These are phyloP conservation scores for Vararia minispora DNA, from an alignment of 768 basidiomycete genomes.

Conservation along the genomic window DNA sequence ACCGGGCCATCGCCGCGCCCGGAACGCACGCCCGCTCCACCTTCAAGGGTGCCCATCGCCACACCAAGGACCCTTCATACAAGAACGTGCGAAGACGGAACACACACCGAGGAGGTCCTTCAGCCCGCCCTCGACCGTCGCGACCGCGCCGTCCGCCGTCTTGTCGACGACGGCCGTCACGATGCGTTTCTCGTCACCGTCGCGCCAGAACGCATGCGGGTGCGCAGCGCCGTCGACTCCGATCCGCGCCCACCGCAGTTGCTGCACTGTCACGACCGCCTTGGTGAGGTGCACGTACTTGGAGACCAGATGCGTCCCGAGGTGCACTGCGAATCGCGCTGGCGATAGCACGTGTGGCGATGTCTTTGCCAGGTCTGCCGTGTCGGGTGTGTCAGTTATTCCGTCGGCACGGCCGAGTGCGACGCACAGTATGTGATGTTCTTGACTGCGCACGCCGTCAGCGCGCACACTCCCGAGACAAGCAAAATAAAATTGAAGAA, in stretches of 20 bases:
- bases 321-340: slow-evolving; percentile 79
- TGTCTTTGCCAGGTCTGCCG: slow-evolving; percentile 69
- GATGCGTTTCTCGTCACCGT: slow-evolving; percentile 82
- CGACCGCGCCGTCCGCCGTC: slow-evolving; percentile 4
- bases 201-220: slow-evolving; percentile 72
- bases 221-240: slow-evolving; percentile 44
- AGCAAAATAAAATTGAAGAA: slow-evolving; percentile 7
- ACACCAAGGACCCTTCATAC: background rate
- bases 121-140: slow-evolving; percentile 36
- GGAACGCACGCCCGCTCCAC: no score
- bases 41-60: no score
- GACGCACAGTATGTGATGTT: slow-evolving; percentile 27
- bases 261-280: slow-evolving; percentile 60
- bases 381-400: background rate
- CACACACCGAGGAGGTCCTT: slow-evolving; percentile 68
- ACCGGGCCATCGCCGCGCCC: no score
- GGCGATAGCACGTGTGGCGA: slow-evolving; percentile 80
- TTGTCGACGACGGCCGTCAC: slow-evolving; percentile 41
- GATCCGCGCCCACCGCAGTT: slow-evolving; percentile 80
- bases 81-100: background rate
- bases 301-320: slow-evolving; percentile 72
- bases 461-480: slow-evolving; percentile 2
- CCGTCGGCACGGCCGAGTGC: background rate
- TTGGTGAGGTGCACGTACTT: slow-evolving; percentile 71
- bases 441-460: slow-evolving; percentile 21